These are phyloP conservation scores for Aspergillus texensis DNA, from an alignment of 2,329 filamentous ascomycete species.

Conservation along the genomic window DNA sequence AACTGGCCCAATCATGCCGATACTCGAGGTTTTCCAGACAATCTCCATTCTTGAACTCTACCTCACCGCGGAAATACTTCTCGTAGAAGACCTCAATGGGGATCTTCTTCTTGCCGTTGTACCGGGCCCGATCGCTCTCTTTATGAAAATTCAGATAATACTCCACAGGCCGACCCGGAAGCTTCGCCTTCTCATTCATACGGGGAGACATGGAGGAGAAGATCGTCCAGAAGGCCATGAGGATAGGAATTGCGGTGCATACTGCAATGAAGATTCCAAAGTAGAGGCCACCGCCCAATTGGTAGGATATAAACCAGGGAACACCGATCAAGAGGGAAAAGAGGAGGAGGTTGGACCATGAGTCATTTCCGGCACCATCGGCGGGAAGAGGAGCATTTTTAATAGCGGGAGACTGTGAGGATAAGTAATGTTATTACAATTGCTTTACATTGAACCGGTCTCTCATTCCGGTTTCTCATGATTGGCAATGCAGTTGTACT, in stretches of 20 bases:
- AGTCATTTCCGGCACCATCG: constrained; percentile 79
- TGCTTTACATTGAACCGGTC: neutral
- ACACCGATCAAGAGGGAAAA: constrained; percentile 69
- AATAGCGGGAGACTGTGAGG: constrained; percentile 75
- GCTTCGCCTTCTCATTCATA: constrained; percentile 87
- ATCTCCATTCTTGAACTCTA: constrained; percentile 88
- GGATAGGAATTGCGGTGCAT: constrained; percentile 76
- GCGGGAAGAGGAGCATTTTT: constrained; percentile 93
- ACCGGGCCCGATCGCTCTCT: constrained; percentile 49
- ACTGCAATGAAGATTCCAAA: constrained; percentile 85
- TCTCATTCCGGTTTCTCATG: neutral
- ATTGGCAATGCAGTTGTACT: neutral
- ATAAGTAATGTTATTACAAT: neutral
- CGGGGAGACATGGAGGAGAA: constrained; percentile 81
- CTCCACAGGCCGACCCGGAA: constrained; percentile 84
- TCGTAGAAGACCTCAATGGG: constrained; percentile 84
- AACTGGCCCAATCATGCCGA: constrained; percentile 95
- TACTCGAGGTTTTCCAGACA: constrained; percentile 86
- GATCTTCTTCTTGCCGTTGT: constrained; percentile 54
- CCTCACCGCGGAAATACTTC: constrained; percentile 94
- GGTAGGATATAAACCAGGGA: constrained; percentile 80
- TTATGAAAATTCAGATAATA: constrained; percentile 67
- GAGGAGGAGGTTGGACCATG: constrained; percentile 82
- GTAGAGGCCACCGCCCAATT: constrained; percentile 81
- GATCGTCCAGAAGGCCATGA: constrained; percentile 79